Base-by-base conservation (phyloP, 2,329 filamentous ascomycete species). In the Claviceps pazoutovae region DNA sequence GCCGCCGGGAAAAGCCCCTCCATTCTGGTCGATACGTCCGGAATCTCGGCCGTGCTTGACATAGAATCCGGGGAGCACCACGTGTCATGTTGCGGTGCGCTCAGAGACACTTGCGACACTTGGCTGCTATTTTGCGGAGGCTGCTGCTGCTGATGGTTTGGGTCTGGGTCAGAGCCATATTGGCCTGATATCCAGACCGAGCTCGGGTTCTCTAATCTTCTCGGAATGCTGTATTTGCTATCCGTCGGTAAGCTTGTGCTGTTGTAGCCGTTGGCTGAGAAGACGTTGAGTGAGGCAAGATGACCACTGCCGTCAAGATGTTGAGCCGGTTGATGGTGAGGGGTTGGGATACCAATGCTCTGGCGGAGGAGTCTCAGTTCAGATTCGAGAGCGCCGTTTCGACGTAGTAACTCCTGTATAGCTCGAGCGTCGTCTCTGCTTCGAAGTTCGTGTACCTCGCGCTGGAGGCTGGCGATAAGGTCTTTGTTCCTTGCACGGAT, bases 401-500 rank as follows among this genome's bases (percentile, higher is more conserved):
- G 45, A 19, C 30, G 39, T 6, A 48, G 6, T 7, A 52, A 30
- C 14, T 34, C 45, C 21, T 46, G 51, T 3, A 45, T 13, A 5
- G 30, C 51, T 30, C 46, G n/a, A 9, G 30, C 16, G 14, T 39
- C 16, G 19, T 48, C 46, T 43, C 19, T 52, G 5, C 34, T 52
- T 30, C 41, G 51, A 17, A 52, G 46, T 14, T 48, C 38, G 17
- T 48, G 45, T 13, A 52, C 41, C 46, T 52, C 51, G 5, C 42
- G 39, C 34, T 49, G 38, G 16, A 52, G 46, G 5, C 46, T 43
- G 21, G 38, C 46, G 14, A 52, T 49, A 11, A 44, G 41, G 39
- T 48, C 26, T 19, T 52, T 52, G 19, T 43, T 52, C 21, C 51
- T 48, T 11, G 46, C 46, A 11, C 51, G 46, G 39, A 52, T 52